Evolutionary conservation across 192 early-diverging fungal species (phyloP).

Genomic region (Coemansia reversa): DNA sequence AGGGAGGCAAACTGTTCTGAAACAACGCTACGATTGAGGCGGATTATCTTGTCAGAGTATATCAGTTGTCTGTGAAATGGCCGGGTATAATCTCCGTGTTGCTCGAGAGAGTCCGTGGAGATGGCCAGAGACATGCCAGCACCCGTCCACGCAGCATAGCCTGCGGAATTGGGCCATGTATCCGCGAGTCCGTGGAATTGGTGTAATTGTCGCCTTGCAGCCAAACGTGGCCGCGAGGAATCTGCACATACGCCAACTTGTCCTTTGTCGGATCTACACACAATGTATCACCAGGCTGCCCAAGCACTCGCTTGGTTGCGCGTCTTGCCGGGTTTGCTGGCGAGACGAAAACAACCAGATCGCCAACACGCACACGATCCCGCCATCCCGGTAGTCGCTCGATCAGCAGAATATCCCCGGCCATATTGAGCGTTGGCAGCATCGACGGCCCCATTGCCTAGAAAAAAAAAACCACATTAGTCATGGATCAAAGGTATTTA

Average conservation of each 20-base stretch:
- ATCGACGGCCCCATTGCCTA: constrained; percentile 79
- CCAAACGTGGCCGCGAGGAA: constrained; percentile 89
- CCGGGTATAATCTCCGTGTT: constrained; percentile 36
- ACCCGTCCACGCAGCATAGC: constrained; percentile 78
- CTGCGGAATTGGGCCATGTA: constrained; percentile 84
- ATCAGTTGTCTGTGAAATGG: constrained; percentile 10
- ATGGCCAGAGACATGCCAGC: constrained; percentile 60
- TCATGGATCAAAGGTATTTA: neutral
- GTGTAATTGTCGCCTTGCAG: constrained; percentile 87
- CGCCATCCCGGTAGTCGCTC: constrained; percentile 65
- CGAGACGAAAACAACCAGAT: constrained; percentile 75
- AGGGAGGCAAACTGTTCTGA: neutral
- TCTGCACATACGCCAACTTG: constrained; percentile 64
- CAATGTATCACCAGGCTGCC: constrained; percentile 78
- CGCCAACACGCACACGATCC: constrained; percentile 60
- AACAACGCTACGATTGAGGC: neutral
- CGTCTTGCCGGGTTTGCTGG: constrained; percentile 64
- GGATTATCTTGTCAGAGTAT: neutral
- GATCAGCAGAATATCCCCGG: constrained; percentile 73
- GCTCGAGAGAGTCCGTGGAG: constrained; percentile 18
- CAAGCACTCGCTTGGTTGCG: constrained; percentile 82
- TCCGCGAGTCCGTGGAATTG: constrained; percentile 89
- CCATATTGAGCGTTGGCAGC: constrained; percentile 85
- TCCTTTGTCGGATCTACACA: constrained; percentile 71
- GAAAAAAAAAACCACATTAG: neutral